Evolutionary conservation across 2,329 filamentous ascomycete genomes (phyloP).

Genomic region (Bipolaris gigantea): DNA sequence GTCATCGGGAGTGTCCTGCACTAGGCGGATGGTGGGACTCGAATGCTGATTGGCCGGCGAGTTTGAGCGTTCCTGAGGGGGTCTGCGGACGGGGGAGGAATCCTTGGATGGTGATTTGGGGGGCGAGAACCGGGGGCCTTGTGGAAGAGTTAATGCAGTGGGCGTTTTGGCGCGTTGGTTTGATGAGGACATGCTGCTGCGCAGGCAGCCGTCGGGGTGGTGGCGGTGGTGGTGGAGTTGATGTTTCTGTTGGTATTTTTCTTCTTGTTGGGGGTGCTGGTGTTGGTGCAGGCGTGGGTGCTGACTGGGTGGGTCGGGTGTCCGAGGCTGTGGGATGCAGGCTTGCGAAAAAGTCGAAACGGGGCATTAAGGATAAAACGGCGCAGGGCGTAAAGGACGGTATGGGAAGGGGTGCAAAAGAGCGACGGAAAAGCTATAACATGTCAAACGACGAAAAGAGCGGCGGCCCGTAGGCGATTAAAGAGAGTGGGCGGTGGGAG

Average conservation of each 20-base stretch:
- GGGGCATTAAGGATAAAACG: conserved; percentile 37
- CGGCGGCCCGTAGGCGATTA: conserved; percentile 42
- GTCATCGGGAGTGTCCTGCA: conserved; percentile 40
- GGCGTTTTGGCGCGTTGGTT: conserved; percentile 33
- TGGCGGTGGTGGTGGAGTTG: conserved; percentile 2
- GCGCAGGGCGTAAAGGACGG: conserved; percentile 21
- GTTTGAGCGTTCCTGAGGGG: conserved; percentile 45
- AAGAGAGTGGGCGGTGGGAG: conserved; percentile 29
- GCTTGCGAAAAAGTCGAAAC: conserved; percentile 29
- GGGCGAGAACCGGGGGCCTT: conserved; percentile 37
- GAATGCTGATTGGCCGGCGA: conserved; percentile 43
- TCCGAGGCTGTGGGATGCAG: conserved; percentile 24
- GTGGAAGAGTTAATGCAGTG: conserved; percentile 28
- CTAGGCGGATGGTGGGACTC: conserved; percentile 47
- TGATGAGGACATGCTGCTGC: conserved; percentile 39
- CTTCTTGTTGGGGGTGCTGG: neutral
- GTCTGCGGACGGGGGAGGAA: conserved; percentile 38
- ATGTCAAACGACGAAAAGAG: conserved; percentile 31
- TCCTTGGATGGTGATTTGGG: conserved; percentile 31
- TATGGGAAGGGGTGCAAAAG: conserved; percentile 31
- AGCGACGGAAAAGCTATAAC: conserved; percentile 40
- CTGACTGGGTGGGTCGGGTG: conserved; percentile 22
- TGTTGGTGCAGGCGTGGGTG: neutral
- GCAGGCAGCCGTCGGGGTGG: neutral
- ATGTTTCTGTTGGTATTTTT: neutral